These are phyloP conservation scores for Dactylellina drechsleri DNA, from an alignment of 2,329 filamentous ascomycete genomes.

Conservation along the genomic window DNA sequence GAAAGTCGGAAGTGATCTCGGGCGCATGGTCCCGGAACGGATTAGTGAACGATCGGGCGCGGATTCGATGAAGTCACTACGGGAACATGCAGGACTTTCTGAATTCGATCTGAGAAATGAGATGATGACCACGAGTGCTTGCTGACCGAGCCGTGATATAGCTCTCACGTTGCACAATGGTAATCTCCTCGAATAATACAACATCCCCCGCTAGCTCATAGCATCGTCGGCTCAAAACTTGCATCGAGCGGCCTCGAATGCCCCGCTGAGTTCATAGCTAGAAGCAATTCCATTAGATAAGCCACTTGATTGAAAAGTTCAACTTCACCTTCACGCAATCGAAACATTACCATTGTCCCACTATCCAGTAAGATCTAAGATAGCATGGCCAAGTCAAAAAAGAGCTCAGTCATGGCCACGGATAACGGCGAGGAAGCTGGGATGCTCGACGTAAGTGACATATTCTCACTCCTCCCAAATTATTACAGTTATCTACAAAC, in stretches of 20 bases:
- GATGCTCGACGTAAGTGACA: conserved; percentile 50
- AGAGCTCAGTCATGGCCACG: background rate
- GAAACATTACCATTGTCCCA: no score
- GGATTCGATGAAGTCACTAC: conserved; percentile 22
- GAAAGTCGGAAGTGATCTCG: conserved; percentile 16
- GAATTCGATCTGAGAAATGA: background rate
- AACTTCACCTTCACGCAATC: no score
- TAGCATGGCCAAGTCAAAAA: conserved; percentile 26
- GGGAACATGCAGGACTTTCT: background rate
- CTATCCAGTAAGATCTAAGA: no score
- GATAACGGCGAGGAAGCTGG: conserved; percentile 25
- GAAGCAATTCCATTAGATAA: no score
- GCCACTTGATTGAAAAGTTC: no score
- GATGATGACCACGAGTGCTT: background rate
- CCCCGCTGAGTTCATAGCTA: no score
- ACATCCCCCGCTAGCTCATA: no score
- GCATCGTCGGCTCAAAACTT: no score
- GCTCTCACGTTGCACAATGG: background rate
- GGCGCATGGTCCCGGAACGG: conserved; percentile 4
- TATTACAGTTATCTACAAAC: background rate
- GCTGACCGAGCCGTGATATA: no score
- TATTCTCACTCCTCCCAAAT: conserved; percentile 5
- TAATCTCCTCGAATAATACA: background rate
- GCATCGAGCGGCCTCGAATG: no score
- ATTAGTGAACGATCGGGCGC: conserved; percentile 24